Evolutionary conservation across 2,329 filamentous ascomycete species (phyloP).

Genomic region (Chrysoporthe deuterocubensis): DNA sequence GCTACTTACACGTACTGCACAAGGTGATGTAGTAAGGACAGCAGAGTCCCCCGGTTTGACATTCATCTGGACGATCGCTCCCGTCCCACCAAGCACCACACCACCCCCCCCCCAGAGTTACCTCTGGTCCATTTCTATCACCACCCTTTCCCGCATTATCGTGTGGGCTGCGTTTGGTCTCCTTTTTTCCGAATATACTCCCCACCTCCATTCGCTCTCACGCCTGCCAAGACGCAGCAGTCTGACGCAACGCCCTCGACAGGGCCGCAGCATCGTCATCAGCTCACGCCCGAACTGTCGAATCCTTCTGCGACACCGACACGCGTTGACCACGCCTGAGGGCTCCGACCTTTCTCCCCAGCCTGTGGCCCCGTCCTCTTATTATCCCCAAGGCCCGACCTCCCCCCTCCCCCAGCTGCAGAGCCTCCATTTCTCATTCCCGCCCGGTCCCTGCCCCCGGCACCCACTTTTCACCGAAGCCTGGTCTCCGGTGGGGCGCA

Average conservation of each 20-base stretch:
- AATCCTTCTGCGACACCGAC: background rate
- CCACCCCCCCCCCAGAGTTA: background rate
- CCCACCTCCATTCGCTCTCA: background rate
- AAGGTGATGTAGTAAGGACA: no score
- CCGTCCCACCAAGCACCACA: background rate
- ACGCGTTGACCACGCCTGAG: background rate
- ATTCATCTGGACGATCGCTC: background rate
- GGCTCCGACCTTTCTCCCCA: background rate
- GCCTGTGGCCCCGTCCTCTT: background rate
- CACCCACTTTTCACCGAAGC: slow-evolving; percentile 12
- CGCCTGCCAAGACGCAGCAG: background rate
- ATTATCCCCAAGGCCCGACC: no score
- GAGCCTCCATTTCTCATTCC: background rate
- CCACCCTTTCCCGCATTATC: background rate
- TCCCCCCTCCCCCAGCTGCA: background rate
- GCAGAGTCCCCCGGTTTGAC: no score
- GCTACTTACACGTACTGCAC: no score
- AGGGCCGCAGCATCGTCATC: background rate
- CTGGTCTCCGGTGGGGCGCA: slow-evolving; percentile 9
- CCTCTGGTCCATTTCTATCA: background rate
- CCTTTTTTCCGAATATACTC: background rate
- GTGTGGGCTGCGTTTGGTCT: background rate
- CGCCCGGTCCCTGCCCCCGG: slow-evolving; percentile 4
- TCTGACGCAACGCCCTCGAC: background rate
- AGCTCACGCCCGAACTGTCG: background rate